A percentile compares a stretch with the other conserved stretches of the same genome.
phyloP scores from a whole-genome alignment of 805 yeast species.

The Zygotorulaspora sp. region DNA sequence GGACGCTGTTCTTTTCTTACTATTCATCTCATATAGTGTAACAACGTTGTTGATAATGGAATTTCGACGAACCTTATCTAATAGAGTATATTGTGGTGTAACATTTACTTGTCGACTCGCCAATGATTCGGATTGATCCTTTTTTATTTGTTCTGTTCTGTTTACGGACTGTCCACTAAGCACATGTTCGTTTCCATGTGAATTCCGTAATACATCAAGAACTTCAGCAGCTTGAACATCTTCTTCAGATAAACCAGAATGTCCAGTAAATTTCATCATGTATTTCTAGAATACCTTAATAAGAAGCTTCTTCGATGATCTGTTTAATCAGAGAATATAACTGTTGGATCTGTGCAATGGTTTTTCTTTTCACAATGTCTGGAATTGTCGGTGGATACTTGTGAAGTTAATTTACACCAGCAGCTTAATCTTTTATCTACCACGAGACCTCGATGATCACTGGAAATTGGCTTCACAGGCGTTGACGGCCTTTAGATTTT shows the following conservation, averaged over 20 bases:
- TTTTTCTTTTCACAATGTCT: too few relatives aligned
- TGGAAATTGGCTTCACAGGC: too few relatives aligned
- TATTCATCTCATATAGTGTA: constrained; percentile 39
- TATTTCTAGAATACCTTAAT: too few relatives aligned
- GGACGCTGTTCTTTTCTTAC: constrained; percentile 40
- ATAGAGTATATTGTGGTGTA: constrained; percentile 6
- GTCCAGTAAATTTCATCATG: constrained; percentile 4
- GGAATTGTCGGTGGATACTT: too few relatives aligned
- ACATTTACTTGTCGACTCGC: background rate
- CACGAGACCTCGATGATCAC: too few relatives aligned
- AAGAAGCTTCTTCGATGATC: too few relatives aligned
- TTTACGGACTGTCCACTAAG: background rate
- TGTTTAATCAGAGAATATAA: too few relatives aligned
- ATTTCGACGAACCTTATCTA: constrained; percentile 21
- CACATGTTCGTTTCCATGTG: constrained; percentile 13
- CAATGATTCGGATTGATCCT: background rate
- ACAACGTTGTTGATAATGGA: constrained; percentile 44
- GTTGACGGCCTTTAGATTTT: too few relatives aligned
- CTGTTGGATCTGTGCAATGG: too few relatives aligned
- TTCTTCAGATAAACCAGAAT: constrained; percentile 21
- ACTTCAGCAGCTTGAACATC: constrained; percentile 30
- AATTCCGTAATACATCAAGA: constrained; percentile 24
- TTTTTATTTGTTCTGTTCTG: constrained; percentile 1
- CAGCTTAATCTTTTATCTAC: too few relatives aligned
- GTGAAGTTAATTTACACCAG: too few relatives aligned